Evolutionary conservation across 2,329 filamentous ascomycete species (phyloP), one percentile per base, ranked within the genome.

Genomic region (Knoxdaviesia proteae): DNA sequence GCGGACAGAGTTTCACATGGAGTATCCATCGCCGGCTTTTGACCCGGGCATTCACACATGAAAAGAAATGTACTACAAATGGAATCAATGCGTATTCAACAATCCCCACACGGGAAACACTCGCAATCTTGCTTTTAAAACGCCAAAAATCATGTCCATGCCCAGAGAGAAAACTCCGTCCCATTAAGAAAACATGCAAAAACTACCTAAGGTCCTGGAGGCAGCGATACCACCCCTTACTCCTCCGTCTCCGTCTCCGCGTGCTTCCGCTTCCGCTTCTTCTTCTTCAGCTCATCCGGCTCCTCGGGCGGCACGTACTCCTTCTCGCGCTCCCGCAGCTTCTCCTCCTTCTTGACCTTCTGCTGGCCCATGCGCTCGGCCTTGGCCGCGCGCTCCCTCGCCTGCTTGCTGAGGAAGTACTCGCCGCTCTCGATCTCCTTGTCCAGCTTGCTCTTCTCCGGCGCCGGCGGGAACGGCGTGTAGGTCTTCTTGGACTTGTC

Each of bases 371-470:
- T 71, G 49, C 84, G 69, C 54, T 84, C 81, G 56, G 88, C 80
- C 60, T 81, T 77, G 39, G 69, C 76, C 43, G 78, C 80, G 47
- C 87, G 71, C 54, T 93, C 84, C 69, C 93, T 94, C 46, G 84
- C 87, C 55, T 87, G 77, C 67, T 94, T 94, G 55, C 79, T 78
- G 56, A 98, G 62, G 61, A 96, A 96, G 64, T 93, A 98, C 64
- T 96, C 88, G 62, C 90, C 88, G 52, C 76, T 87, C 68, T 98
- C 90, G 65, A 98, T 94, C 70, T 98, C 88, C 61, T 86, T 63
- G 61, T 98, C 90, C 52, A 98, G 74, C 74, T 96, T 98, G 74
- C 87, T 94, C 82, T 94, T 94, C 69, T 98, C 88, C 50, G 87
- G 86, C 38, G 86, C 74, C 6, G 90, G 90, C 40, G 90, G 90